Conservation (phyloP, 2,329 filamentous ascomycete species). For the Aspergillus terreus region DNA sequence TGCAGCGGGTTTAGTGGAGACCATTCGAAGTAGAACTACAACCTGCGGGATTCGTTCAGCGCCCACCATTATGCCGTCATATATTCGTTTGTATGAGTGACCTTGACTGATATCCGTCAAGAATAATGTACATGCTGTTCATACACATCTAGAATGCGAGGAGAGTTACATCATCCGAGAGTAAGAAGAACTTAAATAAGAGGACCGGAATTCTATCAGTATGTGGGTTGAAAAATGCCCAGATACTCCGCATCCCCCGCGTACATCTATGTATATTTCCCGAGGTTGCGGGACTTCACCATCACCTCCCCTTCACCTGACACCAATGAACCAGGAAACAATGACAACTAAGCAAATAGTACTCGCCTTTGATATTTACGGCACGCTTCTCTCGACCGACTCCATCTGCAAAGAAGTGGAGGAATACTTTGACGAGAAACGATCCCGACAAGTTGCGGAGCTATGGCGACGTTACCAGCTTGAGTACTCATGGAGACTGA, state of each 20-base stretch:
- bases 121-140: no score
- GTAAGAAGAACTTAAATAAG: no score
- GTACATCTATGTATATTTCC: background rate
- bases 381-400: constrained; percentile 68
- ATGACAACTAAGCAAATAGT: constrained; percentile 32
- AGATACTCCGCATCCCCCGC: background rate
- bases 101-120: background rate
- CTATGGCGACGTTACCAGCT: constrained; percentile 68
- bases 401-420: constrained; percentile 62
- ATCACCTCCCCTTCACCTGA: constrained; percentile 4
- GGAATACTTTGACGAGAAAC: constrained; percentile 54
- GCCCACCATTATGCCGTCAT: background rate
- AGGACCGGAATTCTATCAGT: no score
- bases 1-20: background rate
- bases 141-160: no score
- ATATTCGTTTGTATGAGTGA: background rate
- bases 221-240: no score
- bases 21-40: background rate
- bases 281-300: background rate
- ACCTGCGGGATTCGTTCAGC: background rate
- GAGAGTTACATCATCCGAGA: no score
- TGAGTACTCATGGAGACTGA: constrained; percentile 74
- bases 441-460: constrained; percentile 54
- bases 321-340: constrained; percentile 20
- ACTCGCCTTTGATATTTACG: constrained; percentile 73